Conservation (phyloP, 768 basidiomycete species). For the Calocybe cyanea region DNA sequence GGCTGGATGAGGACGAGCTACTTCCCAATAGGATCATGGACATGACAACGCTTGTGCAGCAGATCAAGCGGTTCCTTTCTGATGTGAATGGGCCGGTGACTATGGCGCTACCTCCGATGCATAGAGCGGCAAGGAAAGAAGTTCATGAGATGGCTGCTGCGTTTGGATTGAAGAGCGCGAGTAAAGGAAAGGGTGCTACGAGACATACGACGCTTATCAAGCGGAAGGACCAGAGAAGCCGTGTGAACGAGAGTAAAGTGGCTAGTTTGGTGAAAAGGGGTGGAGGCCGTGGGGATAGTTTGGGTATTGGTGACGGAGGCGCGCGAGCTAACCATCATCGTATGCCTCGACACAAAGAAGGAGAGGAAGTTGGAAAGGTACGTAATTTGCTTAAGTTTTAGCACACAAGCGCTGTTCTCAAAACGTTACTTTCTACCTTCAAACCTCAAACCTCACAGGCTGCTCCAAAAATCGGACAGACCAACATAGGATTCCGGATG, state of each 20-base stretch:
- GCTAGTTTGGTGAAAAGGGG: constrained; percentile 36
- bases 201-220: constrained; percentile 78
- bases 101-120: constrained; percentile 77
- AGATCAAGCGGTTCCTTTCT: constrained; percentile 66
- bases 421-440: background rate
- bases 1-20: constrained; percentile 42
- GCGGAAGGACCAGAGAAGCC: constrained; percentile 52
- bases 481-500: constrained; percentile 87
- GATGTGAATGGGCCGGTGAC: constrained; percentile 46
- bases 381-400: too few relatives aligned
- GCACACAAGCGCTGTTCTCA: too few relatives aligned
- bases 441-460: constrained; percentile 36
- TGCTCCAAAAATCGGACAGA: constrained; percentile 74
- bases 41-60: constrained; percentile 60
- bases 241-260: constrained; percentile 60
- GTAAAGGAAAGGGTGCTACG: constrained; percentile 62
- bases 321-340: constrained; percentile 21
- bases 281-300: constrained; percentile 29
- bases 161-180: constrained; percentile 76
- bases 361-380: constrained; percentile 84
- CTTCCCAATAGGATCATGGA: constrained; percentile 56
- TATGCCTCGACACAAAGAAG: constrained; percentile 63
- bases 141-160: constrained; percentile 79
- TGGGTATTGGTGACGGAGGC: constrained; percentile 30
- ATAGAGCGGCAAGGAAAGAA: constrained; percentile 62